Evolutionary conservation across 2,329 filamentous ascomycete genomes (phyloP), one percentile per base, ranked within the genome.

Genomic region (Pseudovirgaria hyperparasitica): DNA sequence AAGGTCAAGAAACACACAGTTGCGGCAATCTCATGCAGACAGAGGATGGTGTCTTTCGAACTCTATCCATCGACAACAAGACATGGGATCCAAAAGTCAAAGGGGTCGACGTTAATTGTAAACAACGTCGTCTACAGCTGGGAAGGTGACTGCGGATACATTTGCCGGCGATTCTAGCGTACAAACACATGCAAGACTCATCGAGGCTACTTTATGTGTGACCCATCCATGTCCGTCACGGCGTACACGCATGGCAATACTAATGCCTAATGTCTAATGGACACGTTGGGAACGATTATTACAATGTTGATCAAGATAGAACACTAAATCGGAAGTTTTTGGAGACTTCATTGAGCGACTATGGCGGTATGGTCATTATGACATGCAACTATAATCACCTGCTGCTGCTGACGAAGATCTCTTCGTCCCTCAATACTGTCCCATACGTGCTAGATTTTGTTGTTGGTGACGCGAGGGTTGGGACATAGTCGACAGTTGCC

Each of bases 81-180:
- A 71, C 65, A 7, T 55, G 66, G 2, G 68, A 70, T 32, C 65
- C 67, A 2, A 69, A 69, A 33, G 63, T 68, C 25, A 71, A 71
- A 41, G 65, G 64, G 1, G 57, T 63, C 3, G 70, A 69, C 14
- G 65, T 70, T 37, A n/a, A 70, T 67, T 31, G 54, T 51, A 22
- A 57, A 60, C 32, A 55, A 63, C 38, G 55, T 70, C 3, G 39
- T 71, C 3, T 71, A 70, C 39, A 71, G 71, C 40, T 71, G 64
- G 57, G 65, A 65, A 7, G 53, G 55, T 1, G 63, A 65, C 1
- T 65, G 63, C 5, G 67, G 59, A 4, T 71, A 70, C 28, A 70
- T n/a, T 68, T 27, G 64, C 64, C 0, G 65, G 65, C 3, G 64
- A 66, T 33, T 63, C 60, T 18, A 47, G 40, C 0, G 63, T 57